Evolutionary conservation across 2,329 filamentous ascomycete genomes (phyloP).

Genomic region (Penicillium sp.): DNA sequence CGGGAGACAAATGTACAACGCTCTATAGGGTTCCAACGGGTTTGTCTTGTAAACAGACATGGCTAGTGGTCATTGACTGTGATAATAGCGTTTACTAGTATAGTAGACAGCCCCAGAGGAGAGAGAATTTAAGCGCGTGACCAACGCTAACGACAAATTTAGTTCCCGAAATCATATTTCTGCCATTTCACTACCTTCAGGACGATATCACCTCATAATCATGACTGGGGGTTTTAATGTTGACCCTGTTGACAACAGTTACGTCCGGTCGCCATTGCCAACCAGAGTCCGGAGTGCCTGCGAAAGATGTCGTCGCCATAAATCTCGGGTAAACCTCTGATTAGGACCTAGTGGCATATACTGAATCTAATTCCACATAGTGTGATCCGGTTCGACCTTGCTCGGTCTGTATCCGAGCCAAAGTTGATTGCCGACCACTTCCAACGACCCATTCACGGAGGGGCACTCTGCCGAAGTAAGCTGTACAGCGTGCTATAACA

Average conservation of each 20-base stretch:
- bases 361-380: constrained; percentile 14
- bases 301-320: constrained; percentile 32
- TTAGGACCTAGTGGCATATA: not conserved
- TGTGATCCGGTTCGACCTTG: constrained; percentile 37
- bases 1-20: too few species aligned
- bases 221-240: not conserved
- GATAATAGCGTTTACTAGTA: too few species aligned
- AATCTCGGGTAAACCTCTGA: constrained; percentile 25
- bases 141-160: not conserved
- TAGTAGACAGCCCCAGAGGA: too few species aligned
- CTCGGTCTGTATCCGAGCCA: constrained; percentile 33
- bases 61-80: too few species aligned
- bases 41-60: too few species aligned
- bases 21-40: too few species aligned
- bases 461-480: constrained; percentile 12
- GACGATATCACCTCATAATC: not conserved
- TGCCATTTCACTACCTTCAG: not conserved
- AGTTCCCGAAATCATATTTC: not conserved
- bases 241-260: not conserved
- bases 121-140: not conserved
- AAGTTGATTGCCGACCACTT: constrained; percentile 20
- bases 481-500: not conserved
- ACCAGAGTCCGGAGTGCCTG: constrained; percentile 32
- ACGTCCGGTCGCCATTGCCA: constrained; percentile 12
- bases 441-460: constrained; percentile 1